These are phyloP conservation scores for Blepharisma stoltei DNA, from an alignment of 73 alveolate genomes.

Conservation along the genomic window DNA sequence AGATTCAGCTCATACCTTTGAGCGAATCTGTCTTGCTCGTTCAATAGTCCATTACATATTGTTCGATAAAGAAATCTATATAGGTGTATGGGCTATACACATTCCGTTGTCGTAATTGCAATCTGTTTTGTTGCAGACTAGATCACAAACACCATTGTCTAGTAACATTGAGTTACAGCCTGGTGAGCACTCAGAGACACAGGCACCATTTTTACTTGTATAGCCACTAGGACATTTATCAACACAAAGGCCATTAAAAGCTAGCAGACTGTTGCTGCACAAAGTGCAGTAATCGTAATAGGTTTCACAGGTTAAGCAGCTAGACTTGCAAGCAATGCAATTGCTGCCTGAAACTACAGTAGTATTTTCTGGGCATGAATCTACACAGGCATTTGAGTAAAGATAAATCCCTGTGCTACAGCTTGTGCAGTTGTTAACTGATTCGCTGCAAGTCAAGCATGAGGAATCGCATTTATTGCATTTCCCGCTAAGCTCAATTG, in stretches of 20 bases:
- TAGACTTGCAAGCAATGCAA: no score
- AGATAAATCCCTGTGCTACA: not conserved
- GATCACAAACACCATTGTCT: not conserved
- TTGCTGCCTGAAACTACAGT: not conserved
- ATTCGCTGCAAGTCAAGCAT: not conserved
- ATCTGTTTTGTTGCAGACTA: not conserved
- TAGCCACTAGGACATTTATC: slow-evolving; percentile 11
- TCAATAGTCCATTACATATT: no score
- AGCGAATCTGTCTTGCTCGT: no score
- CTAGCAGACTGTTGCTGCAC: not conserved
- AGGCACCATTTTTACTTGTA: not conserved
- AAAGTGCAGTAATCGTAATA: not conserved
- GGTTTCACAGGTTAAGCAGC: not conserved
- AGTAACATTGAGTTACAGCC: not conserved
- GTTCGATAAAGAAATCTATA: not conserved
- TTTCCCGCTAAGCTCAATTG: not conserved
- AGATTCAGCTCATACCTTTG: no score
- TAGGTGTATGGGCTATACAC: not conserved
- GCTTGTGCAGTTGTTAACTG: not conserved
- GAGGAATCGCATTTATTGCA: not conserved
- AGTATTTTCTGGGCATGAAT: slow-evolving; percentile 14
- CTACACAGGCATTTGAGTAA: not conserved
- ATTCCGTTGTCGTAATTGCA: not conserved
- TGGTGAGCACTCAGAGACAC: not conserved
- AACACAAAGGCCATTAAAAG: not conserved